phyloP scores from a whole-genome alignment of 768 basidiomycete species.

The Trametes maxima region DNA sequence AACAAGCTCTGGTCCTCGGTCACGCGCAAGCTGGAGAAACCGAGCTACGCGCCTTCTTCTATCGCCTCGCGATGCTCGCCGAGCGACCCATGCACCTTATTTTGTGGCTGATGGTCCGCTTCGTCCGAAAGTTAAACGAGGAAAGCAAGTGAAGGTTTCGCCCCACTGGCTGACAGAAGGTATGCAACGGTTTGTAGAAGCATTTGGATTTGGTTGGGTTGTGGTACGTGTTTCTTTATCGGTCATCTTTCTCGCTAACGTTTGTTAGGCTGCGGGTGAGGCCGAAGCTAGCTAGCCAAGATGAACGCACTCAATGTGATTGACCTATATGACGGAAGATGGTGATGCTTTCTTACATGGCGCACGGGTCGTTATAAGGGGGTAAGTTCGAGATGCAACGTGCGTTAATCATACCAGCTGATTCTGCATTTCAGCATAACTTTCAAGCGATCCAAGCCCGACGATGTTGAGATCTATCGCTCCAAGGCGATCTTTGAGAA shows the following conservation, averaged over 20 bases:
- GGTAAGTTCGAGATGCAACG: conserved; percentile 31
- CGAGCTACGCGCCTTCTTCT: background rate
- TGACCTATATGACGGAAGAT: conserved; percentile 52
- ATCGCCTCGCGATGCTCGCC: background rate
- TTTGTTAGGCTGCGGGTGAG: conserved; percentile 47
- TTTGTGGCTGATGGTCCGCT: background rate
- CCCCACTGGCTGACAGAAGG: background rate
- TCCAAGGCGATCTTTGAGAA: background rate
- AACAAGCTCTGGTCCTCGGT: background rate
- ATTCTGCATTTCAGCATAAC: background rate
- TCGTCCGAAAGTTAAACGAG: background rate
- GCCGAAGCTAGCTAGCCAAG: conserved; percentile 50
- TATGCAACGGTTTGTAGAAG: background rate
- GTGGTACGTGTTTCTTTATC: background rate
- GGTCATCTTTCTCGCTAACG: background rate
- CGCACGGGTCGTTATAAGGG: conserved; percentile 42
- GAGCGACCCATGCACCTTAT: background rate
- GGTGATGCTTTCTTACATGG: conserved; percentile 51
- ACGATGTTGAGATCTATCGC: background rate
- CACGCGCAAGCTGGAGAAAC: background rate
- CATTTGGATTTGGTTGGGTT: background rate
- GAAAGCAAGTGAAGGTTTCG: background rate
- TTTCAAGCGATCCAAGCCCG: background rate
- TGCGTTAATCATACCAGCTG: background rate
- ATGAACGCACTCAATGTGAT: conserved; percentile 43